phyloP scores from a whole-genome alignment of 805 yeast species.

The Novakomyces olei region DNA sequence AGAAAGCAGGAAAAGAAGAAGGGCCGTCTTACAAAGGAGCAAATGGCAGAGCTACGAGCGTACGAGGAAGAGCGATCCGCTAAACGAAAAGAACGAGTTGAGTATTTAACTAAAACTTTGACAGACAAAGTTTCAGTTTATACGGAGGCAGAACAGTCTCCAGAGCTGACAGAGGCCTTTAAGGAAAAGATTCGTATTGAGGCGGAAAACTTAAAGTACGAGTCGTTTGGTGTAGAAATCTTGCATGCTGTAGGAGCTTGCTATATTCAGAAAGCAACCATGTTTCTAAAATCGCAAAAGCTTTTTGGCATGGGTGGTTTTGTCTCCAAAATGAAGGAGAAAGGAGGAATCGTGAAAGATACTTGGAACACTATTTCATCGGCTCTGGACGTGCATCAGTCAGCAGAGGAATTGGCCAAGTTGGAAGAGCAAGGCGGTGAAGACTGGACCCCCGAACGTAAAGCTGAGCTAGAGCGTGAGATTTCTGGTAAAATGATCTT shows the following conservation, averaged over 20 bases:
- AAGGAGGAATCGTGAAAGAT: slow-evolving; percentile 61
- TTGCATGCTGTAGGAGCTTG: slow-evolving; percentile 57
- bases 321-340: slow-evolving; percentile 59
- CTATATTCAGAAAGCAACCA: slow-evolving; percentile 53
- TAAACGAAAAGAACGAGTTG: slow-evolving; percentile 44
- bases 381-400: slow-evolving; percentile 28
- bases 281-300: slow-evolving; percentile 47
- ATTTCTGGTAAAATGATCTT: slow-evolving; percentile 77
- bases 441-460: slow-evolving; percentile 32
- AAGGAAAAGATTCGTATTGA: slow-evolving; percentile 47
- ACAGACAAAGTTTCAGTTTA: slow-evolving; percentile 30
- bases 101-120: slow-evolving; percentile 37
- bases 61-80: slow-evolving; percentile 56
- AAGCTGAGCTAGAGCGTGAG: slow-evolving; percentile 57
- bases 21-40: slow-evolving; percentile 19
- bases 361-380: slow-evolving; percentile 52
- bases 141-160: slow-evolving; percentile 41
- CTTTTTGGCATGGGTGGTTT: slow-evolving; percentile 75
- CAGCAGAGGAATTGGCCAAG: slow-evolving; percentile 51
- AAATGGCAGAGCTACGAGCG: slow-evolving; percentile 32
- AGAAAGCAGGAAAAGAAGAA: slow-evolving; percentile 15
- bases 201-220: slow-evolving; percentile 78
- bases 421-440: slow-evolving; percentile 43
- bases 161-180: slow-evolving; percentile 41
- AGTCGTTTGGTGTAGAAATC: slow-evolving; percentile 82